A percentile compares a stretch with the other conserved stretches of the same genome.
These are phyloP conservation scores for Candida adriatica DNA, from an alignment of 805 yeast genomes.

Conservation along the genomic window DNA sequence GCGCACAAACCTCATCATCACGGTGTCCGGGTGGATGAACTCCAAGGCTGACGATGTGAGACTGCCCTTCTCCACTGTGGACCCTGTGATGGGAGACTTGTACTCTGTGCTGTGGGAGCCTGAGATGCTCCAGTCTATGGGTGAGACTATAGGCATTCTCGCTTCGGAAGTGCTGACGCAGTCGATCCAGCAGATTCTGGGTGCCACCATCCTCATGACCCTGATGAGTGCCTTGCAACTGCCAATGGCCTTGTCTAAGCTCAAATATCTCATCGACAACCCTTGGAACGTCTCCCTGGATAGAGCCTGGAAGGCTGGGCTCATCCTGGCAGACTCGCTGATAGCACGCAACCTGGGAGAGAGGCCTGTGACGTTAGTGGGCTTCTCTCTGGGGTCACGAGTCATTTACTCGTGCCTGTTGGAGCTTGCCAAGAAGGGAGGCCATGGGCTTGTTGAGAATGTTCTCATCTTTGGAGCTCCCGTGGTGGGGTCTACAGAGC, in stretches of 20 bases:
- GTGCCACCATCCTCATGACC: conserved; percentile 83
- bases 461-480: conserved; percentile 89
- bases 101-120: conserved; percentile 96
- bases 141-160: conserved; percentile 88
- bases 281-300: conserved; percentile 98
- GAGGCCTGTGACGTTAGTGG: conserved; percentile 86
- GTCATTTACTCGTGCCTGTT: conserved; percentile 84
- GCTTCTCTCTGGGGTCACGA: conserved; percentile 91
- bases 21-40: conserved; percentile 97
- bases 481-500: conserved; percentile 69
- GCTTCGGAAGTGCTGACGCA: conserved; percentile 92
- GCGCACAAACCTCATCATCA: conserved; percentile 77
- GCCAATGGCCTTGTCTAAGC: conserved; percentile 86
- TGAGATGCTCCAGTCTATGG: conserved; percentile 91
- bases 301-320: conserved; percentile 95
- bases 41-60: conserved; percentile 94
- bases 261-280: conserved; percentile 85
- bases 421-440: conserved; percentile 80
- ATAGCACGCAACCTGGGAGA: conserved; percentile 84
- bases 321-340: conserved; percentile 83
- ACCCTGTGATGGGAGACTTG: conserved; percentile 96
- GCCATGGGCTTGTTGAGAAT: conserved; percentile 82
- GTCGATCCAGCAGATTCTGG: conserved; percentile 90
- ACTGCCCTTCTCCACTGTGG: conserved; percentile 92
- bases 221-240: conserved; percentile 89